phyloP scores from a whole-genome alignment of 768 basidiomycete genomes.

The Austroboletus festivus region DNA sequence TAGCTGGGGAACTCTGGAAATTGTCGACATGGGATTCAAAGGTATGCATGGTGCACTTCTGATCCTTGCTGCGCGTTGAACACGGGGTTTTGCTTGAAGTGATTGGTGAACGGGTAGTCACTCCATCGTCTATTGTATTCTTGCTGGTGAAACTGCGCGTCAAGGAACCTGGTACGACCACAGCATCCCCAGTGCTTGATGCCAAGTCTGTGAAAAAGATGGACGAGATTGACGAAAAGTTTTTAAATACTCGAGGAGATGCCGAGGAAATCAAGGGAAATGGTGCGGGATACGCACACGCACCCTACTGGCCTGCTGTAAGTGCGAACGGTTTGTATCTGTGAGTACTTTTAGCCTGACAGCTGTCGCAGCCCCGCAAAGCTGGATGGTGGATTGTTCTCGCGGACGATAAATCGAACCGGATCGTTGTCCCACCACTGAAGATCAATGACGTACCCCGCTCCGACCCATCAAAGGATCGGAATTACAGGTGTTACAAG shows the following conservation, averaged over 20 bases:
- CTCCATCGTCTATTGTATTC: slow-evolving; percentile 85
- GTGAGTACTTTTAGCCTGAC: not conserved
- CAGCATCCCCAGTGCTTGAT: slow-evolving; percentile 36
- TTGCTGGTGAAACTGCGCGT: slow-evolving; percentile 82
- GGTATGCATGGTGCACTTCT: slow-evolving; percentile 53
- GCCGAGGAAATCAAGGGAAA: slow-evolving; percentile 55
- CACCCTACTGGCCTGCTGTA: slow-evolving; percentile 90
- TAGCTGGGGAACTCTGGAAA: slow-evolving; percentile 71
- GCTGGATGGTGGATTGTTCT: slow-evolving; percentile 92
- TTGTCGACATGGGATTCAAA: slow-evolving; percentile 83
- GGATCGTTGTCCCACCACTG: slow-evolving; percentile 83
- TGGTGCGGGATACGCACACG: slow-evolving; percentile 71
- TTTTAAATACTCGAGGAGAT: slow-evolving; percentile 60
- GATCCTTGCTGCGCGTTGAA: too few relatives aligned
- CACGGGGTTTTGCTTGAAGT: too few relatives aligned
- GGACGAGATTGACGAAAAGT: slow-evolving; percentile 66
- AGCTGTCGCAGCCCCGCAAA: slow-evolving; percentile 63
- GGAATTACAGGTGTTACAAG: slow-evolving; percentile 80
- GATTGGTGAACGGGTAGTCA: slow-evolving; percentile 84
- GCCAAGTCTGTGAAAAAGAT: slow-evolving; percentile 43
- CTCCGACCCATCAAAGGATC: slow-evolving; percentile 43
- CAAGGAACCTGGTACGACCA: slow-evolving; percentile 45
- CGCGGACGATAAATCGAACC: slow-evolving; percentile 81
- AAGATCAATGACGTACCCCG: slow-evolving; percentile 78
- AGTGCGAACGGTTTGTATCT: slow-evolving; percentile 21